Conservation (phyloP, 2,329 filamentous ascomycete species). For the Pyrenophora graminea region DNA sequence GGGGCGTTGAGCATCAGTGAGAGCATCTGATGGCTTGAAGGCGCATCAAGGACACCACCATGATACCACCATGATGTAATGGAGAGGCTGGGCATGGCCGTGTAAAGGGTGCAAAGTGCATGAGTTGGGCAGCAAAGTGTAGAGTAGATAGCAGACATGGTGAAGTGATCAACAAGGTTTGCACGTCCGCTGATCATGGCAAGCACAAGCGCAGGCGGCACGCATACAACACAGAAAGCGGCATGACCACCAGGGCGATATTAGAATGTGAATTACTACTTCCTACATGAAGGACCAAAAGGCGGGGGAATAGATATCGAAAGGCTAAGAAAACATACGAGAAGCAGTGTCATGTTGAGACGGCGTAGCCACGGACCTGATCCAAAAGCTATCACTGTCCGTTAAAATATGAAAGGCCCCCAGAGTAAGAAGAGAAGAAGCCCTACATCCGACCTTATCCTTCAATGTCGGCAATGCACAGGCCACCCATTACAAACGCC, state of each 20-base stretch:
- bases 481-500: slow-evolving; percentile 42
- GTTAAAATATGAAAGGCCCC: slow-evolving; percentile 33
- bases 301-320: slow-evolving; percentile 48
- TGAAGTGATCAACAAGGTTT: too few relatives aligned
- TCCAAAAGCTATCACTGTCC: slow-evolving; percentile 31
- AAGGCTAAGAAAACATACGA: slow-evolving; percentile 48
- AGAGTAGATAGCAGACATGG: too few relatives aligned
- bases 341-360: slow-evolving; percentile 43
- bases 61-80: too few relatives aligned
- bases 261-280: slow-evolving; percentile 49
- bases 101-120: too few relatives aligned
- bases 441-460: slow-evolving; percentile 29
- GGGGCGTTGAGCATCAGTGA: too few relatives aligned
- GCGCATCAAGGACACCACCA: too few relatives aligned
- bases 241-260: slow-evolving; percentile 37
- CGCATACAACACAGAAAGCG: not conserved
- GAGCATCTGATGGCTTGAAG: too few relatives aligned
- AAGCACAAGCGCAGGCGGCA: not conserved
- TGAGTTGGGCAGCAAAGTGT: too few relatives aligned
- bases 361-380: slow-evolving; percentile 26
- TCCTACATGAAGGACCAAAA: slow-evolving; percentile 47
- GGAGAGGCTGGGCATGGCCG: too few relatives aligned
- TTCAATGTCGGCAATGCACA: slow-evolving; percentile 33
- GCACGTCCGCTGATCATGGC: not conserved
- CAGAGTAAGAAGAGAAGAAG: slow-evolving; percentile 37